A percentile compares a stretch with the other conserved stretches of the same genome.
phyloP scores from a whole-genome alignment of 2,329 filamentous ascomycete species.

The Immersiporthe knoxdaviesiana region DNA sequence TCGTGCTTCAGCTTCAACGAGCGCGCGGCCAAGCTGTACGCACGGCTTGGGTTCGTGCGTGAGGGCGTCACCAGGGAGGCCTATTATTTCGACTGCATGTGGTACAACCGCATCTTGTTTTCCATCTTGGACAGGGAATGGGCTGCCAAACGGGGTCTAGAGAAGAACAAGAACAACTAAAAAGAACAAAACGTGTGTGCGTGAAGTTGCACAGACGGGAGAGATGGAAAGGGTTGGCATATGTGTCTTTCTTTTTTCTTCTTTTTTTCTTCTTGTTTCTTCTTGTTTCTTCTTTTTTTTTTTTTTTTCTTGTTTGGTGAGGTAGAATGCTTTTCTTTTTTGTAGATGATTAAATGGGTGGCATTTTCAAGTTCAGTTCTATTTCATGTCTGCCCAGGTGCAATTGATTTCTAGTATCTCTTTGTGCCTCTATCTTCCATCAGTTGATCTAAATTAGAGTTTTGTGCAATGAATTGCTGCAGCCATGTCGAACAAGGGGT shows the following conservation, averaged over 20 bases:
- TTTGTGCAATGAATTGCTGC: too few relatives aligned
- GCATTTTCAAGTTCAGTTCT: background rate
- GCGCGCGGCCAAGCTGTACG: slow-evolving; percentile 47
- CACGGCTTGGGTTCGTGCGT: slow-evolving; percentile 47
- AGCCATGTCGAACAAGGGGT: too few relatives aligned
- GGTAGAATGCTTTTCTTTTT: too few relatives aligned
- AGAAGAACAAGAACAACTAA: background rate
- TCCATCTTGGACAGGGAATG: slow-evolving; percentile 47
- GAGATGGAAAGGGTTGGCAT: background rate
- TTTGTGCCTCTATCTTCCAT: background rate
- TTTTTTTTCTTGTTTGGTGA: too few relatives aligned
- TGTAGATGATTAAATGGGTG: slow-evolving; percentile 2
- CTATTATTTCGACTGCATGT: slow-evolving; percentile 48
- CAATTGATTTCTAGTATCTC: background rate
- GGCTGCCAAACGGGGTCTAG: slow-evolving; percentile 30
- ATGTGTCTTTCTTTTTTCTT: background rate
- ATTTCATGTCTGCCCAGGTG: too few relatives aligned
- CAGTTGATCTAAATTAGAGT: background rate
- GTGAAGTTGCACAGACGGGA: background rate
- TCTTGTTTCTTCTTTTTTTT: too few relatives aligned
- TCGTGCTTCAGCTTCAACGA: slow-evolving; percentile 47
- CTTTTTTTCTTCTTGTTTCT: background rate
- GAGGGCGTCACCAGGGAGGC: slow-evolving; percentile 48
- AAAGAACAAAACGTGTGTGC: too few relatives aligned
- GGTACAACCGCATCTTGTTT: slow-evolving; percentile 40